Evolutionary conservation across 208 protist genomes (phyloP).

Genomic region (Tetramitus jugosus): DNA sequence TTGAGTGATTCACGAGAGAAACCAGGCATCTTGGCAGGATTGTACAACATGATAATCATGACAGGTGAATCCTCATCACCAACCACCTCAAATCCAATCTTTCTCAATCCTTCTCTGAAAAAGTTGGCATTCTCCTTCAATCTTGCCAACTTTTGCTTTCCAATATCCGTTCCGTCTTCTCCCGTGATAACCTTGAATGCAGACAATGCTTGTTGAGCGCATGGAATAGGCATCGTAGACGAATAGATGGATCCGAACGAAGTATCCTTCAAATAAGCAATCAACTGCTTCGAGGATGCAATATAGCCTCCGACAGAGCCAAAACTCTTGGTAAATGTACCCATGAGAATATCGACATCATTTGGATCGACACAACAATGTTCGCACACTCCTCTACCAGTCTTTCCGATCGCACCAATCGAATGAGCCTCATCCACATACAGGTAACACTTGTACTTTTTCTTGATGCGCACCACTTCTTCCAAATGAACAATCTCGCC

Average conservation of each 20-base stretch:
- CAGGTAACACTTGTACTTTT: slow-evolving; percentile 88
- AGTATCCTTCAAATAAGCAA: slow-evolving; percentile 53
- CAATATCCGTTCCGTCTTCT: slow-evolving; percentile 68
- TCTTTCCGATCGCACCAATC: slow-evolving; percentile 58
- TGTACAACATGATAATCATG: slow-evolving; percentile 87
- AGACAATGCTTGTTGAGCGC: slow-evolving; percentile 71
- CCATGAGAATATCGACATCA: slow-evolving; percentile 82
- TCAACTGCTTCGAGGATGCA: slow-evolving; percentile 10
- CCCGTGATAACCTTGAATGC: slow-evolving; percentile 73
- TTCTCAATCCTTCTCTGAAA: slow-evolving; percentile 30
- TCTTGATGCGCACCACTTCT: slow-evolving; percentile 83
- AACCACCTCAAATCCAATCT: slow-evolving; percentile 53
- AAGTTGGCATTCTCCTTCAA: slow-evolving; percentile 26
- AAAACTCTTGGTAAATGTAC: slow-evolving; percentile 93
- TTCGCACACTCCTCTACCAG: slow-evolving; percentile 16
- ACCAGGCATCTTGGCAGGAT: slow-evolving; percentile 72
- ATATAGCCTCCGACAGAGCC: slow-evolving; percentile 51
- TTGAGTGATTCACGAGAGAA: slow-evolving; percentile 73
- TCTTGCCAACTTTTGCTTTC: slow-evolving; percentile 15
- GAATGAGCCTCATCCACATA: slow-evolving; percentile 97
- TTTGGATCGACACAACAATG: slow-evolving; percentile 2
- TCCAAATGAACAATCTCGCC: slow-evolving; percentile 88
- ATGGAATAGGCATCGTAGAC: slow-evolving; percentile 68
- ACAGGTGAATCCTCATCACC: slow-evolving; percentile 82
- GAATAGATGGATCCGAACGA: slow-evolving; percentile 58